Evolutionary conservation across 495 filamentous ascomycete genomes (phyloP).

Genomic region (Penicillium taxi): DNA sequence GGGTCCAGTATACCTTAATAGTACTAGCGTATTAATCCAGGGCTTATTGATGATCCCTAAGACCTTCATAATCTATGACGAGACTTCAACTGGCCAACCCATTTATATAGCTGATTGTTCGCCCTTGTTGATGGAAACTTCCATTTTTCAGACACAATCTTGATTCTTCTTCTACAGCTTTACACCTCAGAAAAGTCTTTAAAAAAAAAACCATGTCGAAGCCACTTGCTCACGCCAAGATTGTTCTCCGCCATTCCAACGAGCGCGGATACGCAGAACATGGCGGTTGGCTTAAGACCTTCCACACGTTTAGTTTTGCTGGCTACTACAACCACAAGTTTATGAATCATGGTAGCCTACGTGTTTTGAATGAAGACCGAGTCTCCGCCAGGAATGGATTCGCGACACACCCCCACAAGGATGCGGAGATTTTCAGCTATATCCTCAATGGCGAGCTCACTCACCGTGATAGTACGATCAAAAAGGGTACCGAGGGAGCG

Average conservation of each 20-base stretch:
- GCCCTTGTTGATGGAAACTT: background rate
- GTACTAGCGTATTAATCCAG: background rate
- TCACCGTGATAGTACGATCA: conserved; percentile 68
- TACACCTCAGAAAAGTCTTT: background rate
- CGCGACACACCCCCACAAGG: conserved; percentile 70
- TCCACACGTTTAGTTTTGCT: conserved; percentile 77
- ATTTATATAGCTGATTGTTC: conserved; percentile 6
- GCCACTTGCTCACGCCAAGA: conserved; percentile 52
- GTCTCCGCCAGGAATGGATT: conserved; percentile 61
- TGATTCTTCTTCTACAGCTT: background rate
- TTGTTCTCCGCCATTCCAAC: conserved; percentile 51
- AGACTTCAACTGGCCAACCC: conserved; percentile 5
- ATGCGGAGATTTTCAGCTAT: conserved; percentile 81
- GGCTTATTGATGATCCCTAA: conserved; percentile 16
- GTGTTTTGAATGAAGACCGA: conserved; percentile 78
- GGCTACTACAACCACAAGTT: conserved; percentile 59
- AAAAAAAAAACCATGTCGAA: conserved; percentile 36
- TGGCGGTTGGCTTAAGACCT: conserved; percentile 76
- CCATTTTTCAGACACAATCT: background rate
- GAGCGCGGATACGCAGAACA: conserved; percentile 66
- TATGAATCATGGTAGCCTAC: conserved; percentile 58
- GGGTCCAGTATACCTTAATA: background rate
- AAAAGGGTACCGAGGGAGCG: conserved; percentile 47
- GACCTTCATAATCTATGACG: conserved; percentile 13
- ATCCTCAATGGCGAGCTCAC: conserved; percentile 72